Conservation (phyloP, 2,329 filamentous ascomycete species). For the Botrytis hyacinthi region DNA sequence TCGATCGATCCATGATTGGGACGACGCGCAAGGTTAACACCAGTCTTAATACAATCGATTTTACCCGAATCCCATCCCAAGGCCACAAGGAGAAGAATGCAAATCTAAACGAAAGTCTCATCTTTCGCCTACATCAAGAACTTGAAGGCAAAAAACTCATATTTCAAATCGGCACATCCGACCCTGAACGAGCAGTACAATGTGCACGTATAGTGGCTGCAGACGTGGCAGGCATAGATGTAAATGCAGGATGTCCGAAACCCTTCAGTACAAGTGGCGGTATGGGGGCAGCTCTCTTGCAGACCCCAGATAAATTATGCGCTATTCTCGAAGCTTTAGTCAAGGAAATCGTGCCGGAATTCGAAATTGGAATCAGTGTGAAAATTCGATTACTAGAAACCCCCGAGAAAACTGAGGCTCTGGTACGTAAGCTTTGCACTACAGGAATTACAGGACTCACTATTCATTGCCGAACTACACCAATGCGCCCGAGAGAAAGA, state of each 20-base stretch:
- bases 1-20: slow-evolving; percentile 89
- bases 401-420: slow-evolving; percentile 67
- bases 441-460: slow-evolving; percentile 93
- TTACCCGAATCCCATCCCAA: slow-evolving; percentile 72
- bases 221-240: slow-evolving; percentile 91
- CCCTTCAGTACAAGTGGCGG: slow-evolving; percentile 90
- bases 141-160: slow-evolving; percentile 74
- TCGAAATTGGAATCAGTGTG: slow-evolving; percentile 90
- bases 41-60: slow-evolving; percentile 78
- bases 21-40: slow-evolving; percentile 75
- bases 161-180: slow-evolving; percentile 88
- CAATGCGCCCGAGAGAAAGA: slow-evolving; percentile 87
- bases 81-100: slow-evolving; percentile 56
- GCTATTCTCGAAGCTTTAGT: slow-evolving; percentile 83
- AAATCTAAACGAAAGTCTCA: slow-evolving; percentile 62
- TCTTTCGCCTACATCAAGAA: slow-evolving; percentile 80
- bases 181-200: slow-evolving; percentile 76
- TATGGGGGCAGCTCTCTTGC: slow-evolving; percentile 91
- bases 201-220: slow-evolving; percentile 80
- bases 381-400: slow-evolving; percentile 90
- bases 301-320: slow-evolving; percentile 78
- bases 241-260: slow-evolving; percentile 98
- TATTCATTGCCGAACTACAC: slow-evolving; percentile 91
- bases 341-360: slow-evolving; percentile 69
- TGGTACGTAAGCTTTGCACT: slow-evolving; percentile 74